These are phyloP conservation scores for Ceratonia siliqua DNA, from an alignment of 306 rosid species.

Conservation along the genomic window DNA sequence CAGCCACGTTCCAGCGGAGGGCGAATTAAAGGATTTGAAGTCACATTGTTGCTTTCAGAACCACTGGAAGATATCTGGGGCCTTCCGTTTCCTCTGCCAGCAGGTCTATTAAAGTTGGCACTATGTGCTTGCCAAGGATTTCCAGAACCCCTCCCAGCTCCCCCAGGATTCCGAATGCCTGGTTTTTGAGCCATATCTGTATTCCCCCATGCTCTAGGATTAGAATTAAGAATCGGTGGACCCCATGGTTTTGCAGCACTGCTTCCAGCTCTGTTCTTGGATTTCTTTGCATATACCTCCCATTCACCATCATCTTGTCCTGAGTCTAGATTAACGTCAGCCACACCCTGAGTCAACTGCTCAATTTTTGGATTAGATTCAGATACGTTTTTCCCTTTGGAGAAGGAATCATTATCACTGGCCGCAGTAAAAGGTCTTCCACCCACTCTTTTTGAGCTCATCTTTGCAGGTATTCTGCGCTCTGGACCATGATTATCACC, in stretches of 20 bases:
- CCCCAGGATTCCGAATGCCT: constrained; percentile 37
- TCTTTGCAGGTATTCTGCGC: constrained; percentile 24
- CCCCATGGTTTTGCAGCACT: constrained; percentile 55
- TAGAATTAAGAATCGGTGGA: constrained; percentile 39
- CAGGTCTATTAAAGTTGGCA: constrained; percentile 46
- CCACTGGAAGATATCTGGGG: constrained; percentile 35
- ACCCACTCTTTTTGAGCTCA: constrained; percentile 58
- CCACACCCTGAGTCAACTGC: constrained; percentile 54
- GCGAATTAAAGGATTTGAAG: constrained; percentile 43
- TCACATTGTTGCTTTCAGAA: constrained; percentile 33
- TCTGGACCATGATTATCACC: not conserved
- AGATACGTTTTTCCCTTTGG: constrained; percentile 46
- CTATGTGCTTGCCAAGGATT: constrained; percentile 43
- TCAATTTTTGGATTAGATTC: constrained; percentile 40
- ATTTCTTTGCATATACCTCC: constrained; percentile 66
- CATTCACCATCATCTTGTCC: constrained; percentile 64
- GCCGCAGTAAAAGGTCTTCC: constrained; percentile 39
- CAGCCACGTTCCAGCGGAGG: constrained; percentile 85
- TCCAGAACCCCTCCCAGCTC: constrained; percentile 51
- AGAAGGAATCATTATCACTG: constrained; percentile 16
- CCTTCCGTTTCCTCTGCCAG: constrained; percentile 60
- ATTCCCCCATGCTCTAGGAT: constrained; percentile 48
- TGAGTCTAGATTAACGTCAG: constrained; percentile 43
- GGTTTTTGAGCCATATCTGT: constrained; percentile 42
- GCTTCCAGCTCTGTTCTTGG: constrained; percentile 72